Conservation (phyloP, 768 basidiomycete genomes). For the Tubosaeta brunneosetosa region DNA sequence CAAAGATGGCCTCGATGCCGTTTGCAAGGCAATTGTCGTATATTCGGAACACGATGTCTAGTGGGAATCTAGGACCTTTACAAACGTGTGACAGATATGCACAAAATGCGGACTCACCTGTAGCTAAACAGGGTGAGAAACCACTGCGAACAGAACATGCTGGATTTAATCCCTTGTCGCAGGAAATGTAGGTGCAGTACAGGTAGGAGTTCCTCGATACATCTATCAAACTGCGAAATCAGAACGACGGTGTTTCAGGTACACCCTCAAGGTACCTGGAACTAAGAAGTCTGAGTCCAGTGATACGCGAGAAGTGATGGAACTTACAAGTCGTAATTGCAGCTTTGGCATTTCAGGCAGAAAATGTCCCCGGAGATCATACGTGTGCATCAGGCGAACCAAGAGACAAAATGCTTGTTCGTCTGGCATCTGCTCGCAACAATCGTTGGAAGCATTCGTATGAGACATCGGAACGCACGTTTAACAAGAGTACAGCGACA, state of each 20-base stretch:
- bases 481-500: slow-evolving; percentile 87
- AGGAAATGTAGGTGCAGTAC: slow-evolving; percentile 91
- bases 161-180: slow-evolving; percentile 91
- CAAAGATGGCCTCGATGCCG: slow-evolving; percentile 95
- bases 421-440: slow-evolving; percentile 82
- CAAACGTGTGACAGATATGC: not conserved
- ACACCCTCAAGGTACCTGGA: slow-evolving; percentile 45
- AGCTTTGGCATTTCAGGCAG: slow-evolving; percentile 99
- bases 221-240: slow-evolving; percentile 74
- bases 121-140: slow-evolving; percentile 97
- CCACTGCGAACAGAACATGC: slow-evolving; percentile 99
- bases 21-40: slow-evolving; percentile 95
- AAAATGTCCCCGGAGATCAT: slow-evolving; percentile 94
- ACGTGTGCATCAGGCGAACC: slow-evolving; percentile 92
- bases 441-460: not conserved
- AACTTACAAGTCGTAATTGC: slow-evolving; percentile 79
- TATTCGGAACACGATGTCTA: slow-evolving; percentile 92
- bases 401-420: slow-evolving; percentile 97
- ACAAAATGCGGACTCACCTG: slow-evolving; percentile 45
- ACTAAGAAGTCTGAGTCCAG: slow-evolving; percentile 35
- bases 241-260: slow-evolving; percentile 10
- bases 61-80: slow-evolving; percentile 65
- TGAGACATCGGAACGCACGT: slow-evolving; percentile 48
- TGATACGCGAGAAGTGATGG: not conserved
- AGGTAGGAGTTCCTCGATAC: slow-evolving; percentile 89